phyloP scores from a whole-genome alignment of 169 alveolate genomes.

The Plasmodium yoelii region DNA sequence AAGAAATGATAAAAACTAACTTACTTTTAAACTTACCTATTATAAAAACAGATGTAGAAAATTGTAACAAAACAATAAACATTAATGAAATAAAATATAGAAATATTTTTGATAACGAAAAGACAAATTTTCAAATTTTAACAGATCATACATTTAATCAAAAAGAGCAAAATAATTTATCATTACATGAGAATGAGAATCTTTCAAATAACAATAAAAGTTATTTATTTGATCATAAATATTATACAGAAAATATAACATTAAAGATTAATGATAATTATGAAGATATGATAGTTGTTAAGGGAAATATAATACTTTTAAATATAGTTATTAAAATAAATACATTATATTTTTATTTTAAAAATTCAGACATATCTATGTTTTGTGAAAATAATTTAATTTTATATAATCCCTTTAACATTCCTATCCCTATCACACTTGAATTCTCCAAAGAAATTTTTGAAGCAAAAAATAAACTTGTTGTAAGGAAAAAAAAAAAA shows the following conservation, averaged over 20 bases:
- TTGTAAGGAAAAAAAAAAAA: conserved; percentile 1
- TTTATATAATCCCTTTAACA: conserved; percentile 51
- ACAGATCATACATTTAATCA: neutral
- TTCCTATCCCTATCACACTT: neutral
- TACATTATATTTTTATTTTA: conserved; percentile 20
- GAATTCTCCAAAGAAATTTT: conserved; percentile 6
- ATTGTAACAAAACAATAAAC: no score
- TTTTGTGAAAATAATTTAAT: conserved; percentile 20
- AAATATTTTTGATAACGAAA: neutral
- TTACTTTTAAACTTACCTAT: neutral
- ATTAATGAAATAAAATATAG: no score
- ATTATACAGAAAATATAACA: conserved; percentile 17
- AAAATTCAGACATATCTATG: conserved; percentile 20
- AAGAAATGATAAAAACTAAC: neutral
- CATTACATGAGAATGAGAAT: neutral
- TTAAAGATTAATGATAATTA: conserved; percentile 8
- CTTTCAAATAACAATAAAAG: neutral
- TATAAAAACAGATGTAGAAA: neutral
- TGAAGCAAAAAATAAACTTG: neutral
- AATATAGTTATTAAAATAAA: conserved; percentile 11
- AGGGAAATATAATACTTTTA: conserved; percentile 20
- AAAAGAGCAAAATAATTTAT: neutral
- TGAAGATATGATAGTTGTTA: conserved; percentile 5
- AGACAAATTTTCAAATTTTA: neutral
- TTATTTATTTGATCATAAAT: conserved; percentile 16